Evolutionary conservation across 129 eudicot species (phyloP), one percentile per base, ranked within the genome.

Genomic region (Helianthus annuus): DNA sequence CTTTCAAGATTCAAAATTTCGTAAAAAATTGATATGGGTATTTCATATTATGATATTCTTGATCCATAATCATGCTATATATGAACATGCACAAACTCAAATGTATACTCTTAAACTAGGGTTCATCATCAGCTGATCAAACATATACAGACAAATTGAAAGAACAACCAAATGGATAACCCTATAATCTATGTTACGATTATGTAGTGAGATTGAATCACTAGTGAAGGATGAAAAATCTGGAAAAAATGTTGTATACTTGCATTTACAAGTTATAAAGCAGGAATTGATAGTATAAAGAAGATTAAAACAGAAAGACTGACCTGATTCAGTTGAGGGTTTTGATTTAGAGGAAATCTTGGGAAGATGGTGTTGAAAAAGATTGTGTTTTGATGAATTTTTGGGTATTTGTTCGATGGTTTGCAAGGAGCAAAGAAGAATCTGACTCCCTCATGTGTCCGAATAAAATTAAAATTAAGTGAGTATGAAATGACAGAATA

Each of bases 271-370:
- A 42, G 27, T 34, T 44, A 42, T 3, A 56, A 40, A 32, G 14
- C 38, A 49, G 48, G 7, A 62, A 63, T 64, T 32, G n/a, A 74
- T 36, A 14, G 17, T 5, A 66, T 6, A 42, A 66, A 66, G 39
- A 54, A 15, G 49, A 27, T 66, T 29, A 39, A 66, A 54, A 74
- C 11, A 53, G 7, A 14, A 45, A 68, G 8, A 32, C 74, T 67
- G 69, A 69, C 81, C 81, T 77, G 76, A 77, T 77, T 77, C 22
- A 49, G 66, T 44, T 39, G 48, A 62, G 81, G 71, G 66, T 38
- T 38, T 77, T 49, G 76, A 60, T 17, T 39, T 59, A 59, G 68
- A 49, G 19, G 56, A 48, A 27, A 60, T 49, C n/a, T 69, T 48
- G 22, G 22, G 22, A 19, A 19, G 22, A 19, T 19, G 69, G 76